A percentile compares a stretch with the other conserved stretches of the same genome.
These are phyloP conservation scores for Amanita inopinata DNA, from an alignment of 768 basidiomycete species.

Conservation along the genomic window DNA sequence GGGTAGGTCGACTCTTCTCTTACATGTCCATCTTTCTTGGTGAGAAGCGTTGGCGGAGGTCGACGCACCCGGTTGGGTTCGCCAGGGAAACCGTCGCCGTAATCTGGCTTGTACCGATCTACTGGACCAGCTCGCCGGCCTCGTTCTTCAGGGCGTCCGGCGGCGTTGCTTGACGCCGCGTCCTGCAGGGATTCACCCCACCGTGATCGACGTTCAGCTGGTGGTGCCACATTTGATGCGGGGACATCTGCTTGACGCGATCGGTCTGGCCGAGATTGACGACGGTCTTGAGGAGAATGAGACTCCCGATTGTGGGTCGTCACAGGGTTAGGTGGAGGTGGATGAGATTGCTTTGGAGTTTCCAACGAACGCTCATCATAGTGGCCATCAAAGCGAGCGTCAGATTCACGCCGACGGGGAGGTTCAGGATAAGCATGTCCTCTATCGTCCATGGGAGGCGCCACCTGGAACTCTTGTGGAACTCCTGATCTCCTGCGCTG, in stretches of 20 bases:
- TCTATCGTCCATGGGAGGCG: neutral
- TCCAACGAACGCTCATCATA: neutral
- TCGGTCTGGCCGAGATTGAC: slow-evolving; percentile 2
- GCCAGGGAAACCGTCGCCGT: neutral
- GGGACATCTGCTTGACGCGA: neutral
- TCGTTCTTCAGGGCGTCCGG: neutral
- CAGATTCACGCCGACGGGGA: neutral
- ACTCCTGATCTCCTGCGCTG: slow-evolving; percentile 10
- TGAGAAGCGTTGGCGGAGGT: neutral
- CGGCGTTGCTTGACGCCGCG: neutral
- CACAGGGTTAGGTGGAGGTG: neutral
- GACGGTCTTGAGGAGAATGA: neutral
- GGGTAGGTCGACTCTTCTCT: neutral
- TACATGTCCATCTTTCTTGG: neutral
- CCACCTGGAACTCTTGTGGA: slow-evolving; percentile 1
- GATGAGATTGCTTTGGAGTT: neutral
- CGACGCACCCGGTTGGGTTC: neutral
- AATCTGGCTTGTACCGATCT: slow-evolving; percentile 1
- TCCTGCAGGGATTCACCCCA: neutral
- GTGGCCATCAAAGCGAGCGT: neutral
- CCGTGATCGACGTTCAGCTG: slow-evolving; percentile 2
- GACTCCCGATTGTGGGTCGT: neutral
- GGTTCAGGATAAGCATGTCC: neutral
- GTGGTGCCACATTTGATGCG: neutral
- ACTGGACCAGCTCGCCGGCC: neutral